These are phyloP conservation scores for Ophiocordyceps camponoti-rufipedis DNA, from an alignment of 2,329 filamentous ascomycete species.

Conservation along the genomic window DNA sequence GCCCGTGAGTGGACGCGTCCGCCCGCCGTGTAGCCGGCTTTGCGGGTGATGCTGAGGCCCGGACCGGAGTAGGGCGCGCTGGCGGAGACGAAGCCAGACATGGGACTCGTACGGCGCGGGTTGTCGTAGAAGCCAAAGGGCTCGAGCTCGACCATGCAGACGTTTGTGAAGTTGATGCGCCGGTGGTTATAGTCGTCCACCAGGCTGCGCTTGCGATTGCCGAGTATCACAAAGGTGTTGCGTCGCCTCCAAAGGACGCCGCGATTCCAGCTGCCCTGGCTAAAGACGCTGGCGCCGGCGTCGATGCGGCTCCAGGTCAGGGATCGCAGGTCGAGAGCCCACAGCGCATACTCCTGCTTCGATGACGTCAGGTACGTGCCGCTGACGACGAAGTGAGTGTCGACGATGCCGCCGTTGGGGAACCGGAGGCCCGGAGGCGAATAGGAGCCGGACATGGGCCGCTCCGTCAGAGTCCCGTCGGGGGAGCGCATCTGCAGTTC, in stretches of 20 bases:
- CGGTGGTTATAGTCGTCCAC: conserved; percentile 98
- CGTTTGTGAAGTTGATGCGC: conserved; percentile 90
- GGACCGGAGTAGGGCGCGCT: conserved; percentile 49
- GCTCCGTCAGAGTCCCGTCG: conserved; percentile 71
- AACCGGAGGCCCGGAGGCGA: conserved; percentile 88
- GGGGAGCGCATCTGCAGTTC: conserved; percentile 77
- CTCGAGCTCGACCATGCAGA: conserved; percentile 93
- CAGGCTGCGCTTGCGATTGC: conserved; percentile 79
- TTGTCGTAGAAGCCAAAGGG: conserved; percentile 97
- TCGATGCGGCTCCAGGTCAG: conserved; percentile 93
- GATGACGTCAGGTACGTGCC: conserved; percentile 95
- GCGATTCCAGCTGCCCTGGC: conserved; percentile 93
- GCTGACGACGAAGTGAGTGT: conserved; percentile 92
- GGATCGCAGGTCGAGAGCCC: conserved; percentile 78
- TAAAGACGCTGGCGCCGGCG: conserved; percentile 83
- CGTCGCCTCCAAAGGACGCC: conserved; percentile 84
- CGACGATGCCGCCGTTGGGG: conserved; percentile 87
- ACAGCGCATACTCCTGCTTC: conserved; percentile 94
- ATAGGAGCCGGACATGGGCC: conserved; percentile 70
- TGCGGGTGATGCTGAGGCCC: conserved; percentile 37
- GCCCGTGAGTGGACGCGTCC: conserved; percentile 59
- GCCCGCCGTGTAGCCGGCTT: conserved; percentile 48
- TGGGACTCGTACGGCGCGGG: conserved; percentile 57
- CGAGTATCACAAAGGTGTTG: conserved; percentile 90
- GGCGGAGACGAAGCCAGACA: conserved; percentile 70